Conservation (phyloP, 2,329 filamentous ascomycete genomes). For the Penicillium rolfsii region DNA sequence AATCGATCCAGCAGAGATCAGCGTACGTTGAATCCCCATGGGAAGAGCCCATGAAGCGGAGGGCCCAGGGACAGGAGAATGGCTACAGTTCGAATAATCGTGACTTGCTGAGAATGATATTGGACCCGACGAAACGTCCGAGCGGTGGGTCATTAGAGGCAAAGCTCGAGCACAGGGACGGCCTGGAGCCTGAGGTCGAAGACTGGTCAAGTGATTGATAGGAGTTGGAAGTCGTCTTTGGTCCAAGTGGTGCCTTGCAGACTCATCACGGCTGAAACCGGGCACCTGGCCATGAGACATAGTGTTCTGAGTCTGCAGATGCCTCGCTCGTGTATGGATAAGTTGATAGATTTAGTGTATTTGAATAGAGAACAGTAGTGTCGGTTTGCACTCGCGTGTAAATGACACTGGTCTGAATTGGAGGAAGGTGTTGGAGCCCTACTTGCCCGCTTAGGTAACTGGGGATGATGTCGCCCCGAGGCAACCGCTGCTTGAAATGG, state of each 20-base stretch:
- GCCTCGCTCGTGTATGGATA: background rate
- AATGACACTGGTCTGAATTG: background rate
- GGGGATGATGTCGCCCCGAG: background rate
- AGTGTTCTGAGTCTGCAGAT: background rate
- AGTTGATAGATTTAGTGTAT: background rate
- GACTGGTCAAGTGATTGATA: background rate
- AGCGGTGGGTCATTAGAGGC: background rate
- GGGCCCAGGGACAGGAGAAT: background rate
- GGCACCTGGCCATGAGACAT: background rate
- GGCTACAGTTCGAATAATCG: background rate
- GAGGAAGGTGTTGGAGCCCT: background rate
- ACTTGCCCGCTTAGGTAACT: slow-evolving; percentile 2
- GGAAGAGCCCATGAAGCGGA: background rate
- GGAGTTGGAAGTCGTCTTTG: background rate
- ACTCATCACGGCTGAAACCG: background rate
- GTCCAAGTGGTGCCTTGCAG: background rate
- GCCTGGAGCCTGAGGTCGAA: background rate
- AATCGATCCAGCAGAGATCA: background rate
- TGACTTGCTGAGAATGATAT: background rate
- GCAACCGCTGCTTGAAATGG: background rate
- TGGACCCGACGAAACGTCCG: background rate
- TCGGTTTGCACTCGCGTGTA: background rate
- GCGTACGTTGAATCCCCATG: background rate
- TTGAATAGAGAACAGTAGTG: background rate
- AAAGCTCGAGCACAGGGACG: background rate